Evolutionary conservation across 805 yeast species (phyloP), one percentile per base, ranked within the genome.

Genomic region (Schizosaccharomyces osmophilus): DNA sequence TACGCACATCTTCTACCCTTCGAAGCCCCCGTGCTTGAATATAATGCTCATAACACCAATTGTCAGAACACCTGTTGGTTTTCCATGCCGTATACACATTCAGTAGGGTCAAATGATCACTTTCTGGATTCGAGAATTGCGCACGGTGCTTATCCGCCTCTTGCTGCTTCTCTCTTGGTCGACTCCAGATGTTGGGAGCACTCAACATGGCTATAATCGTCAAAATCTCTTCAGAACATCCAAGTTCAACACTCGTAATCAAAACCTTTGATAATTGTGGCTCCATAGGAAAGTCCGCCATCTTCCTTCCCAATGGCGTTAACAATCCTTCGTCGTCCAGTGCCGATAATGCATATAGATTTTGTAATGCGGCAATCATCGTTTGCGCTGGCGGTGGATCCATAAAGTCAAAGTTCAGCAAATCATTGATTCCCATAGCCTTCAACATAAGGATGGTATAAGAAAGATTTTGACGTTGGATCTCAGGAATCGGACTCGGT

Each of bases 211-310:
- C 77, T 13, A 88, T 79, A 13, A 93, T 80, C 0, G 87, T 79
- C 22, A 88, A 68, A 1, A 87, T 76, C 64, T 86, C 93, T 2
- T 77, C 77, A 1, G 83, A 76, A 59, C 94, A 88, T 0, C 78
- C 74, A 60, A 75, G 76, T 15, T 76, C 76, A 0, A 79, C 79
- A 60, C 95, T 82, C 0, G 81, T 73, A 13, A 90, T 70, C 41
- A 93, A 69, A 5, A 83, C 81, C 69, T 85, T 87, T 6, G 96
- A 83, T 67, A 88, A 77, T 76, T 86, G 86, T 3, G 97, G 97
- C 66, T 87, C 95, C 64, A 89, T 78, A 0, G 98, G 98, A 66
- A 89, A 86, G 63, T 83, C 87, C 1, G 95, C 84, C 96, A 93
- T 89, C 64, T 80, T 79, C 55, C 84, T 72, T 0, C 98, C 99